Conservation (phyloP, 257 asterid species). For the Avicennia marina region DNA sequence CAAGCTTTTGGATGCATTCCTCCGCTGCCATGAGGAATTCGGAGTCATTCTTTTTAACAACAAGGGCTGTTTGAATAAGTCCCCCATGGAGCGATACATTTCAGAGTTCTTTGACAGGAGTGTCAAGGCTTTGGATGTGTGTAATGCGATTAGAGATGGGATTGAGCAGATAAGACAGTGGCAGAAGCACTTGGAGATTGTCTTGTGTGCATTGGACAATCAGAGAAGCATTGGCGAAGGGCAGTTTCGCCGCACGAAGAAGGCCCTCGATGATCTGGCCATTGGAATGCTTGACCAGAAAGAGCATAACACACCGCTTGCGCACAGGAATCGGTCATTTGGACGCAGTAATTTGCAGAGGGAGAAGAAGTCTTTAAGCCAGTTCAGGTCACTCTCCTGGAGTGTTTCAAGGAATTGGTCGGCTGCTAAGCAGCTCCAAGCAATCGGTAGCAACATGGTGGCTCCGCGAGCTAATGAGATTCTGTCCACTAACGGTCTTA, state of each 20-base stretch:
- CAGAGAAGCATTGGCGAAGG: conserved; percentile 81
- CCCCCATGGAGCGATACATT: conserved; percentile 64
- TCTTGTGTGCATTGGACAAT: conserved; percentile 61
- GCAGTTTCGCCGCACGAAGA: conserved; percentile 83
- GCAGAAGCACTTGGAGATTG: conserved; percentile 83
- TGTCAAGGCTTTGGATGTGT: conserved; percentile 84
- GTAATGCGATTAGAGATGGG: conserved; percentile 90
- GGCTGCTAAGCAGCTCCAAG: conserved; percentile 80
- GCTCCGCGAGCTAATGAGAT: conserved; percentile 65
- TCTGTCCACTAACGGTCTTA: conserved; percentile 57
- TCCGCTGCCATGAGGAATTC: conserved; percentile 76
- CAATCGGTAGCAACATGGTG: conserved; percentile 64
- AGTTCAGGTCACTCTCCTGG: conserved; percentile 85
- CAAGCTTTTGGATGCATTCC: conserved; percentile 67
- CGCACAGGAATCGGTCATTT: conserved; percentile 79
- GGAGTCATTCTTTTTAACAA: conserved; percentile 46
- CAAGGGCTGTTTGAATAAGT: conserved; percentile 26
- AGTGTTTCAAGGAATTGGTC: conserved; percentile 97
- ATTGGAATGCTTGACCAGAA: conserved; percentile 80
- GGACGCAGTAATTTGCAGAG: conserved; percentile 46
- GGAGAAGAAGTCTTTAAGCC: conserved; percentile 46
- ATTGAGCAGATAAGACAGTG: conserved; percentile 85
- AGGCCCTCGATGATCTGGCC: conserved; percentile 69
- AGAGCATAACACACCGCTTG: conserved; percentile 33
- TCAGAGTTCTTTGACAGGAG: conserved; percentile 74